Evolutionary conservation across 1,139 yeast species (phyloP).

Genomic region (Geotrichum reessii): DNA sequence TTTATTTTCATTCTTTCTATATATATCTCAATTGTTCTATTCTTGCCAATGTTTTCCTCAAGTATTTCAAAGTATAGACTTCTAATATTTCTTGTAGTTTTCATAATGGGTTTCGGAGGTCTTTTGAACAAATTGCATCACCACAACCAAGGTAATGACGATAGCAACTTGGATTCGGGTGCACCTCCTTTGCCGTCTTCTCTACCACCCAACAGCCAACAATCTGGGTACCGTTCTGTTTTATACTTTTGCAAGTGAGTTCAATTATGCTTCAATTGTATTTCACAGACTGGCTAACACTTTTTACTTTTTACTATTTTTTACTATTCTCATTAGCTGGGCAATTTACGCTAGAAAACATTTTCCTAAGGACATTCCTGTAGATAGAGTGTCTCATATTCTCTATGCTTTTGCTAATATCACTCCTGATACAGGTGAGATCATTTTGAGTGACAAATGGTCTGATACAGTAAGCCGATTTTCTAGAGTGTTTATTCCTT

Average conservation of each 20-base stretch:
- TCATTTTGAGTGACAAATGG: conserved; percentile 58
- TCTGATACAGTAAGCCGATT: conserved; percentile 44
- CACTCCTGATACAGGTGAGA: conserved; percentile 48
- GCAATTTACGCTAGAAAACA: conserved; percentile 62
- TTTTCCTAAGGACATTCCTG: conserved; percentile 62
- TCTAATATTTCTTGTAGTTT: conserved; percentile 1
- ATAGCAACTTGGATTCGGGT: not conserved
- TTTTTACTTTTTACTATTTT: conserved; percentile 14
- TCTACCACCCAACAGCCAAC: not conserved
- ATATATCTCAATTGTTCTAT: no score
- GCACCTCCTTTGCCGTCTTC: not conserved
- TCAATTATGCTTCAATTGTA: not conserved
- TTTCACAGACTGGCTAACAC: not conserved
- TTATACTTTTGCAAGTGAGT: conserved; percentile 28
- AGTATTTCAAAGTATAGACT: not conserved
- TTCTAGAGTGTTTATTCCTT: conserved; percentile 17
- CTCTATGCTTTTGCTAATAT: conserved; percentile 73
- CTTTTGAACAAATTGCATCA: conserved; percentile 7
- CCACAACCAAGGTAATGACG: conserved; percentile 7
- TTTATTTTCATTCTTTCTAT: not conserved
- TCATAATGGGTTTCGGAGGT: conserved; percentile 13
- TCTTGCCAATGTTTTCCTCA: not conserved
- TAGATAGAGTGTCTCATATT: conserved; percentile 53
- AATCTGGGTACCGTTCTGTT: conserved; percentile 24
- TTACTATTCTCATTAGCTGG: conserved; percentile 47